Percentiles rank a stretch among this genome's conserved stretches.
Conservation (phyloP, 2,329 filamentous ascomycete genomes). For the Blastomyces emzantsi region DNA sequence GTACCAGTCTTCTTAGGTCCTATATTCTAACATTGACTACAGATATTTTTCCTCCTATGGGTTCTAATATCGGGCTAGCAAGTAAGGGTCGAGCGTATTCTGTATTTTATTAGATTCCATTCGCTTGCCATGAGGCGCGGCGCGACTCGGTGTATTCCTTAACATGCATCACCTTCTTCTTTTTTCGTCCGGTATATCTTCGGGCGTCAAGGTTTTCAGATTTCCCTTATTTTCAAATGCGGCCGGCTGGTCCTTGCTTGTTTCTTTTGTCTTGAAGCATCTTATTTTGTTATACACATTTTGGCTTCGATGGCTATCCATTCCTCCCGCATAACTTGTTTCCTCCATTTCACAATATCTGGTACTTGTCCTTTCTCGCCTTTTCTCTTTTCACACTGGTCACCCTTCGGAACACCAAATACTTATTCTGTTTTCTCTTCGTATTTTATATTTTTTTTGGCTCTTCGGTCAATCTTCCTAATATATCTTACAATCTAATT, state of each 20-base stretch:
- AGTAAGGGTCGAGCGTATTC: background rate
- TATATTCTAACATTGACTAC: constrained; percentile 9
- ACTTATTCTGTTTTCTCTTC: background rate
- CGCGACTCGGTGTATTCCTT: background rate
- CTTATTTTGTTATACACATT: background rate
- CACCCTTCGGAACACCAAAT: background rate
- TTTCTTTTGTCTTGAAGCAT: background rate
- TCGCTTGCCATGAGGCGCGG: background rate
- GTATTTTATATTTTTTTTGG: background rate
- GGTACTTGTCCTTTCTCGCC: background rate
- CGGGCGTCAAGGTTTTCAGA: constrained; percentile 1
- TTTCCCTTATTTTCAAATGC: background rate
- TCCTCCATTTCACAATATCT: background rate
- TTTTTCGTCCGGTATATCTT: background rate
- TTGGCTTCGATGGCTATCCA: background rate
- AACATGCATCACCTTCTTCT: background rate
- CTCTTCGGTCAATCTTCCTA: background rate
- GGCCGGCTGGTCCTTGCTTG: background rate
- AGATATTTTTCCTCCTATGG: constrained; percentile 75
- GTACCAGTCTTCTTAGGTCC: background rate
- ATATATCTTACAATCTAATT: background rate
- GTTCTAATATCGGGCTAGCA: constrained; percentile 48
- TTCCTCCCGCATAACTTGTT: background rate
- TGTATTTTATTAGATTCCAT: constrained; percentile 8
- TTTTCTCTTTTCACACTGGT: background rate